Evolutionary conservation across 441 rosid genomes (phyloP).

Genomic region (Syzygium syzygioides): DNA sequence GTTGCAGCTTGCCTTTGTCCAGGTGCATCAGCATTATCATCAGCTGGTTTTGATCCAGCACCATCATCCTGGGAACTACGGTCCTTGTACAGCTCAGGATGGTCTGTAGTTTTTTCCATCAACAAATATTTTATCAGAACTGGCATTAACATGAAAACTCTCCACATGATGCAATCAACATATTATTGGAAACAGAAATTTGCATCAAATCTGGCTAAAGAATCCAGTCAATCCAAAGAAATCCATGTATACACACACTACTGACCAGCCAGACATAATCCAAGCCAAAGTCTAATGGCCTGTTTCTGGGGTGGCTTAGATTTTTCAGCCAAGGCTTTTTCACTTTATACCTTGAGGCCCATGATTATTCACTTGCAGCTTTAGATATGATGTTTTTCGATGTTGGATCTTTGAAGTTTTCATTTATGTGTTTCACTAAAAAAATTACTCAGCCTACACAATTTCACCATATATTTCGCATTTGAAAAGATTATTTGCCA

Average conservation of each 20-base stretch:
- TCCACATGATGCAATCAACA: neutral
- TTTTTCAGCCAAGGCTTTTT: neutral
- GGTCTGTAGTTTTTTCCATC: constrained; percentile 40
- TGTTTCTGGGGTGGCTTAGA: neutral
- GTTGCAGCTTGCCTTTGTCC: constrained; percentile 92
- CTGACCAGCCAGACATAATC: neutral
- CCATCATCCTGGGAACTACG: constrained; percentile 33
- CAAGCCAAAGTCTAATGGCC: neutral
- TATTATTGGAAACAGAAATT: neutral
- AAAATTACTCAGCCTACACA: neutral
- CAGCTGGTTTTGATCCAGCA: constrained; percentile 49
- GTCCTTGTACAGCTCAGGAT: constrained; percentile 88
- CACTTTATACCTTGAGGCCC: neutral
- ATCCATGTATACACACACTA: neutral
- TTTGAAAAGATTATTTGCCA: neutral
- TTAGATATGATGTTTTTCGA: neutral
- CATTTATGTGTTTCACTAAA: neutral
- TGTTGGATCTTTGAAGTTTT: neutral
- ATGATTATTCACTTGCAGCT: neutral
- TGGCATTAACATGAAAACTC: neutral
- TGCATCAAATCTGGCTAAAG: neutral
- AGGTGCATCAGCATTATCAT: constrained; percentile 35
- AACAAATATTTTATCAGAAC: neutral
- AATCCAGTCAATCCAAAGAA: neutral
- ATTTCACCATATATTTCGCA: neutral